A percentile compares a stretch with the other conserved stretches of the same genome.
phyloP scores from a whole-genome alignment of 768 basidiomycete species.

The Hydnomerulius pinastri region DNA sequence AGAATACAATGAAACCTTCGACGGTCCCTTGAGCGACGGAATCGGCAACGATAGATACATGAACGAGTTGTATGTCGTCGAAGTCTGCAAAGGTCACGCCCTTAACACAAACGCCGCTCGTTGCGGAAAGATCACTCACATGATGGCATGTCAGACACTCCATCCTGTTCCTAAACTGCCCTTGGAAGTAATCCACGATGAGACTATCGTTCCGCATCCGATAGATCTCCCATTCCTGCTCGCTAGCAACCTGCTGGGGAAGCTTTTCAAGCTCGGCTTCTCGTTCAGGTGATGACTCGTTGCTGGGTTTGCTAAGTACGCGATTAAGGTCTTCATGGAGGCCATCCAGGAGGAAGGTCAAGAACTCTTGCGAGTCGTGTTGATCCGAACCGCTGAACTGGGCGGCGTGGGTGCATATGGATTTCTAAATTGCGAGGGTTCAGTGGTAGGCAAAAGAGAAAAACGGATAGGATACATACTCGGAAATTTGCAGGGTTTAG shows the following conservation, averaged over 20 bases:
- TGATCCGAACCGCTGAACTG: conserved; percentile 89
- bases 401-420: conserved; percentile 56
- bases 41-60: conserved; percentile 94
- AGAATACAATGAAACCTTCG: conserved; percentile 67
- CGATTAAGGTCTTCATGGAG: conserved; percentile 89
- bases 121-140: conserved; percentile 42
- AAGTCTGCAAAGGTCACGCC: conserved; percentile 59
- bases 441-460: background rate
- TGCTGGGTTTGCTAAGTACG: conserved; percentile 68
- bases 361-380: conserved; percentile 97
- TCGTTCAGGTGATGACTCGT: conserved; percentile 69
- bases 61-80: conserved; percentile 95
- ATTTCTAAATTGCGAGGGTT: conserved; percentile 46
- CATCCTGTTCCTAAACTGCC: conserved; percentile 89
- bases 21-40: conserved; percentile 58
- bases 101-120: conserved; percentile 13
- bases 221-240: conserved; percentile 92
- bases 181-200: conserved; percentile 97
- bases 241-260: conserved; percentile 84
- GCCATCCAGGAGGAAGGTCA: conserved; percentile 91
- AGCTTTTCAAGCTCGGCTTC: conserved; percentile 89
- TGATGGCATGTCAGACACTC: conserved; percentile 89
- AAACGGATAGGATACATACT: conserved; percentile 50
- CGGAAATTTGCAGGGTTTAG: conserved; percentile 82
- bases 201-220: conserved; percentile 88